Base-by-base conservation (phyloP, 1,284 basidiomycete genomes). In the Tylopilus sp. region DNA sequence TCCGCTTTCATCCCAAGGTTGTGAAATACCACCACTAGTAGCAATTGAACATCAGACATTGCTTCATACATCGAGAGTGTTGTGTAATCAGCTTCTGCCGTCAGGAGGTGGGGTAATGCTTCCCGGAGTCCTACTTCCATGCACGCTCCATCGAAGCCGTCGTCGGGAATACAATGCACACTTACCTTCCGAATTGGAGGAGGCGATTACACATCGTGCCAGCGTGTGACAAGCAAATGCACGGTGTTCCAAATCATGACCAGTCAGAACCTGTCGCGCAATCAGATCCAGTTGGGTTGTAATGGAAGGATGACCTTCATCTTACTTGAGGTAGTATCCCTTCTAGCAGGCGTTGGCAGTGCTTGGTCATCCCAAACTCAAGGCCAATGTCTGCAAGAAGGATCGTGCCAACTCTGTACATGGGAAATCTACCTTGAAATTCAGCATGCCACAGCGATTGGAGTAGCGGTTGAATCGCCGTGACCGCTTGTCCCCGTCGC, bases 261-360 rank as follows among this genome's bases (percentile, higher is more conserved):
- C 88, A 49, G 72, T 75, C 50, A 91, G 81, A 32, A 92, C 71
- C 88, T 91, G 55, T 51, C 24, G 20, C 15, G 33, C 31, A 5
- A 19, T 53, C 44, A 57, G 25, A 7, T 28, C 43, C 2, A 20
- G 36, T 22, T 29, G 22, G 5, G 14, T 7, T 15, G 20, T 15
- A 9, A 52, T 33, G 22, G 41, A 26, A 51, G 28, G 19, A 40
- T 43, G 24, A 28, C 32, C 9, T 26, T 40, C 11, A 42, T 51
- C 71, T 54, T 54, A 85, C 89, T 74, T 91, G 90, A 25, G 90
- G 88, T 77, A 92, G 79, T 43, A 90, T 81, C 58, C 88, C 88
- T 47, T 90, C 85, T 40, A 92, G 61, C 50, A 90, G 76, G 52
- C 75, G 78, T 57, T 73, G 76, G 56, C 81, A 83, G 59, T 82